Evolutionary conservation across 176 grass and related monocot genomes (phyloP), one percentile per base, ranked within the genome.

Genomic region (Calamus simplicifolius): DNA sequence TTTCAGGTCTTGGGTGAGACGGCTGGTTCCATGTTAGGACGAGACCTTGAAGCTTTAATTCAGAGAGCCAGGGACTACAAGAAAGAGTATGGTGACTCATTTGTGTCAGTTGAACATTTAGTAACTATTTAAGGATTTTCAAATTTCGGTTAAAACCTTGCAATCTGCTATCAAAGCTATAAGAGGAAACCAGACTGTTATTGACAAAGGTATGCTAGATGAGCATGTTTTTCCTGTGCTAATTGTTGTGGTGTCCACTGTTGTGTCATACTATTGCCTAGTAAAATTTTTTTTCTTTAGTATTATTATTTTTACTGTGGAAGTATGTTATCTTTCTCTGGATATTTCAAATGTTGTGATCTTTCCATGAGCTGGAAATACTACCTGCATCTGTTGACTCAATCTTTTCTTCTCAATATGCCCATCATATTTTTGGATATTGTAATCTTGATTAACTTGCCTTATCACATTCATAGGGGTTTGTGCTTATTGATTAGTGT

Each of bases 91-190:
- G 78, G 81, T 16, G 93, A 97, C 69, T 89, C 93, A 3, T 97
- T 67, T 81, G 93, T 97, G 51, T 97, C 93, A 1, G 93, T 97
- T 59, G 93, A 97, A 56, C 93, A 97, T 76, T 69, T 97, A 57
- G 87, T 97, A 97, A 53, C 69, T 97, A 6, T 88, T 91, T 61
- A 92, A 88, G 59, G 93, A 97, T 65, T 97, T 92, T 29, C 93
- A 97, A 73, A 70, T 97, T 85, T 82, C 84, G 10, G 21, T 75
- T 4, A 80, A 85, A 59, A 62, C 76, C 53, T 73, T 97, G 52
- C 91, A 88, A 85, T 69, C 83, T 48, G 81, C 84, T 17, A 85
- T 92, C 57, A 74, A 88, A 67, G 80, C 87, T 7, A 97, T 97
- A 69, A 82, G 93, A 70, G 93, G 93, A 72, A 76, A 77, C 16